phyloP scores from a whole-genome alignment of 2,329 filamentous ascomycete genomes.

The Bipolaris sorokiniana region DNA sequence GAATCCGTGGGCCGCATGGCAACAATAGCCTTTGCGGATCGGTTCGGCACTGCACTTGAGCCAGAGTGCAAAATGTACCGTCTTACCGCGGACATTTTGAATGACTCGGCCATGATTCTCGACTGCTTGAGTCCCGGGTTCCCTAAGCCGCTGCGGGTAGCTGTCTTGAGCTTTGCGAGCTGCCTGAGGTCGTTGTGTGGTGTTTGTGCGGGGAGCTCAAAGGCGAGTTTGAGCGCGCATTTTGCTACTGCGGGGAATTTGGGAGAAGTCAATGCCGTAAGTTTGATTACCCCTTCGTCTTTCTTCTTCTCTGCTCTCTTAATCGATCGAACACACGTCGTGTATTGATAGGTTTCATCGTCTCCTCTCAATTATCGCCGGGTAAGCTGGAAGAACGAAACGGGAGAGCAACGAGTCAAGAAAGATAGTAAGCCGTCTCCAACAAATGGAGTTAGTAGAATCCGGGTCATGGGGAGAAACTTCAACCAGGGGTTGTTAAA shows the following conservation, averaged over 20 bases:
- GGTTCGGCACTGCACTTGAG: slow-evolving; percentile 80
- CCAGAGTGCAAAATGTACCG: slow-evolving; percentile 91
- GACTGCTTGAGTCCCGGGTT: slow-evolving; percentile 81
- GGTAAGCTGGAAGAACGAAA: no score
- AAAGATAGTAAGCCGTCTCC: no score
- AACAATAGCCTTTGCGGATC: slow-evolving; percentile 85
- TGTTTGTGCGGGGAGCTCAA: slow-evolving; percentile 86
- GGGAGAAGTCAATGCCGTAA: slow-evolving; percentile 84
- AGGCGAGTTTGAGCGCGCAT: slow-evolving; percentile 88
- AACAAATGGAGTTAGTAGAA: no score
- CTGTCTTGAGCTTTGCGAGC: slow-evolving; percentile 63
- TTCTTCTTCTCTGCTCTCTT: not conserved
- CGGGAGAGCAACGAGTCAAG: no score
- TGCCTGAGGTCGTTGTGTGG: slow-evolving; percentile 75
- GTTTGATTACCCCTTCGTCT: slow-evolving; percentile 30
- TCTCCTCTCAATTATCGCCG: not conserved
- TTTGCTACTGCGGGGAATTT: slow-evolving; percentile 88
- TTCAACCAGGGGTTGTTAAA: no score
- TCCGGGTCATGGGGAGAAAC: no score
- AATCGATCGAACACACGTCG: not conserved
- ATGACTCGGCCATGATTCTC: slow-evolving; percentile 84
- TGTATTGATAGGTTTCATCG: not conserved
- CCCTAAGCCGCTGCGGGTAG: slow-evolving; percentile 63
- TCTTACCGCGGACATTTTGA: slow-evolving; percentile 85
- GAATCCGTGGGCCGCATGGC: slow-evolving; percentile 81